Conservation (phyloP, 2,329 filamentous ascomycete genomes). For the Plectosphaerella plurivora region DNA sequence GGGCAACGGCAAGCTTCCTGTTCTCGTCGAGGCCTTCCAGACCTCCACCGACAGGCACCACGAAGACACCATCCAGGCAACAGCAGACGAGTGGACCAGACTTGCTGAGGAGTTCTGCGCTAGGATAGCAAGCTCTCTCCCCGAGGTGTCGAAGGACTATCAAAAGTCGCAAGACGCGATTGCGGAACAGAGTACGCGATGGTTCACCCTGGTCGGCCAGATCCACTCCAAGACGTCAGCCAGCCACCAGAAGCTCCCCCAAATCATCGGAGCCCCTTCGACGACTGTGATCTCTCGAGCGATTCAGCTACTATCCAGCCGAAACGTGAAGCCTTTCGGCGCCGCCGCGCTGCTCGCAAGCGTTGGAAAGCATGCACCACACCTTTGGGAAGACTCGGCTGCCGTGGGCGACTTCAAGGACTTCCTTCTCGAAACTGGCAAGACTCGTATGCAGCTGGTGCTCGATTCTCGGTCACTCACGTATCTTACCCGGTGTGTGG, state of each 20-base stretch:
- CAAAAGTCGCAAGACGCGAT: constrained; percentile 67
- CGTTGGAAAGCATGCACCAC: constrained; percentile 22
- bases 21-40: constrained; percentile 44
- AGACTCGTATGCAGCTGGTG: constrained; percentile 51
- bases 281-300: constrained; percentile 16
- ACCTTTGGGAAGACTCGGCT: constrained; percentile 31
- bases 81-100: constrained; percentile 57
- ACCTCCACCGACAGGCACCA: constrained; percentile 35
- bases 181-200: constrained; percentile 61
- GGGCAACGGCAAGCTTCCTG: constrained; percentile 22
- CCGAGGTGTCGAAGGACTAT: constrained; percentile 77
- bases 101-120: constrained; percentile 60
- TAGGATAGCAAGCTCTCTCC: constrained; percentile 68
- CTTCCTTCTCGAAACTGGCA: constrained; percentile 45
- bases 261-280: constrained; percentile 24
- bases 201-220: constrained; percentile 54
- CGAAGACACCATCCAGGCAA: constrained; percentile 37
- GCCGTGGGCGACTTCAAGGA: constrained; percentile 30
- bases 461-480: constrained; percentile 65
- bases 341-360: constrained; percentile 40
- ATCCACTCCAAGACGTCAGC: constrained; percentile 30
- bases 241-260: constrained; percentile 18
- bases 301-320: constrained; percentile 38
- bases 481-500: constrained; percentile 62
- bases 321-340: constrained; percentile 55